Conservation (phyloP, 2,329 filamentous ascomycete species). For the Xylariaceae sp. region DNA sequence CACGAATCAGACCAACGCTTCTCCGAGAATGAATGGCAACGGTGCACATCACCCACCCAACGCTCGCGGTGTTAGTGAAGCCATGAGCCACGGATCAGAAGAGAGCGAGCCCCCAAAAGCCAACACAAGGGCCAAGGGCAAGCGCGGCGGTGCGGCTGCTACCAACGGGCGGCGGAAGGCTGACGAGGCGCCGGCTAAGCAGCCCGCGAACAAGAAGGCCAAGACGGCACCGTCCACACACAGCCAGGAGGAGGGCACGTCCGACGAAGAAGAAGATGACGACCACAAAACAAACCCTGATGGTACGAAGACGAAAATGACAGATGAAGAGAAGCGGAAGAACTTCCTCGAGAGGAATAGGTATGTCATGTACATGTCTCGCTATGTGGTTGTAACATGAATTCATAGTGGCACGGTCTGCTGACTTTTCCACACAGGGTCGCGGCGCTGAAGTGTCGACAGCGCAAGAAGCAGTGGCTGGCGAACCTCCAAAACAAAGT, state of each 20-base stretch:
- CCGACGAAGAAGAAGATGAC: slow-evolving; percentile 52
- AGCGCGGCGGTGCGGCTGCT: slow-evolving; percentile 53
- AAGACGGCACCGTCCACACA: slow-evolving; percentile 49
- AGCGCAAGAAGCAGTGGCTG: slow-evolving; percentile 98
- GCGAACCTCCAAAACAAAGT: slow-evolving; percentile 93
- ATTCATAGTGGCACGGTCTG: not conserved
- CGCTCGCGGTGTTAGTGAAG: slow-evolving; percentile 61
- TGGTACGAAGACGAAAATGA: slow-evolving; percentile 76
- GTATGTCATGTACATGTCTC: slow-evolving; percentile 52
- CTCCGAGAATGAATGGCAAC: slow-evolving; percentile 53
- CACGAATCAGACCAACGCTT: slow-evolving; percentile 39
- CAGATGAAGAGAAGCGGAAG: slow-evolving; percentile 96
- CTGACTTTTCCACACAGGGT: slow-evolving; percentile 57
- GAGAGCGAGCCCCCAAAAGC: slow-evolving; percentile 68
- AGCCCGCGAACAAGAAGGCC: slow-evolving; percentile 65
- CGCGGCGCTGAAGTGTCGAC: slow-evolving; percentile 92
- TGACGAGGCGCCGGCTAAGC: slow-evolving; percentile 63
- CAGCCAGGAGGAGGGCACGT: slow-evolving; percentile 45
- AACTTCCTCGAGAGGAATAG: slow-evolving; percentile 96
- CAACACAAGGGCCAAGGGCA: slow-evolving; percentile 64
- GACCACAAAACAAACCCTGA: slow-evolving; percentile 53
- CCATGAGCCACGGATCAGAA: slow-evolving; percentile 69
- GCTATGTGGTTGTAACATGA: too few species aligned
- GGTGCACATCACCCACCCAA: slow-evolving; percentile 43
- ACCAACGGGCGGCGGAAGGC: slow-evolving; percentile 75